Evolutionary conservation across 305 asterid species (phyloP), one percentile per base, ranked within the genome.

Genomic region (Fraxinus sp.): DNA sequence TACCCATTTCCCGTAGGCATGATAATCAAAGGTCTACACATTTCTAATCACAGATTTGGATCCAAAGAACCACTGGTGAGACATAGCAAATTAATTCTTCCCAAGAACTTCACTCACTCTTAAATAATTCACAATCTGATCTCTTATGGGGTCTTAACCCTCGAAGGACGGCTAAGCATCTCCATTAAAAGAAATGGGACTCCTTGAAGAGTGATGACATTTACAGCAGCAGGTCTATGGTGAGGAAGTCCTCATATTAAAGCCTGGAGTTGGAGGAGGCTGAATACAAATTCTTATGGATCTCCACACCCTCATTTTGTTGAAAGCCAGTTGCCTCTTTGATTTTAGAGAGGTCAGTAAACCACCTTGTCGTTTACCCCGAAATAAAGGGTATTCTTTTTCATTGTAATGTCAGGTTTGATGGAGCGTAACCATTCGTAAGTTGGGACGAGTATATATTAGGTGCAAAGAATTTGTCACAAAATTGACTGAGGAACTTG

Each of bases 11-110:
- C 26, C 77, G 18, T 70, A 64, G 28, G 77, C 71, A 35, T 2
- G 18, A 55, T 37, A 46, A 82, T 82, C 79, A 11, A 70, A 32
- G 78, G 79, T 49, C 3, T 20, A 70, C 68, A 32, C 41, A 14
- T 28, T 71, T 28, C 59, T 35, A 35, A 70, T 28, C 5, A 62
- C 43, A 30, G 16, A 22, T 55, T n/a, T 7, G 32, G 81, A 78
- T 13, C 20, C 46, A 18, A 66, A 32, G 46, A 72, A 72, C 43
- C 46, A 6, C 8, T 35, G 28, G 26, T 33, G 43, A 72, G 49
- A 32, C 77, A 72, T 71, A 32, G 14, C 43, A 13, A 71, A 30
- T 16, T 68, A 30, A 68, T 28, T 68, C 36, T 68, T 68, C 70
- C n/a, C 74, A 68, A 68, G 74, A 68, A 11, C 76, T 71, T 70